Percentiles rank a stretch among this genome's conserved stretches.
These are phyloP conservation scores for Mycena olivaceomarginata DNA, from an alignment of 768 basidiomycete species.

Conservation along the genomic window DNA sequence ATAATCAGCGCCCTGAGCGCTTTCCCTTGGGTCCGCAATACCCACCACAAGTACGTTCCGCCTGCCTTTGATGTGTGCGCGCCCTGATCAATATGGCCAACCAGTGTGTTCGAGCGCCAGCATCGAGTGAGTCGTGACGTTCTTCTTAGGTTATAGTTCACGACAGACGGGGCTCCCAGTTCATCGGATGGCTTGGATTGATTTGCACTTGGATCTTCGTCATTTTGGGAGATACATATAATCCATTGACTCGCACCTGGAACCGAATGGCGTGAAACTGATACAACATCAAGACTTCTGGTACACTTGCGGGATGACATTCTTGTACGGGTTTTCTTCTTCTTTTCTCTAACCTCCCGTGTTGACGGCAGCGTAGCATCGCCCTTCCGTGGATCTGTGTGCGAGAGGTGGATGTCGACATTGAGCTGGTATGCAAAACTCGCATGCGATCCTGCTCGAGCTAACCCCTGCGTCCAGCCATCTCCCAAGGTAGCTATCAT, in stretches of 20 bases:
- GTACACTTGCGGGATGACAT: constrained; percentile 84
- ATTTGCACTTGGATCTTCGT: constrained; percentile 70
- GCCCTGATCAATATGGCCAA: constrained; percentile 22
- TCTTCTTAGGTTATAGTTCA: background rate
- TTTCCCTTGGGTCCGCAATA: constrained; percentile 88
- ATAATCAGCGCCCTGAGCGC: constrained; percentile 78
- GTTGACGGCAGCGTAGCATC: constrained; percentile 64
- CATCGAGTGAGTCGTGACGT: constrained; percentile 66
- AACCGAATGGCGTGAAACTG: constrained; percentile 71
- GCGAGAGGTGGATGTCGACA: constrained; percentile 82
- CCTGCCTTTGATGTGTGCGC: background rate
- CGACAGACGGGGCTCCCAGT: constrained; percentile 48
- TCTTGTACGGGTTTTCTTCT: constrained; percentile 69
- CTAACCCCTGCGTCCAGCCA: constrained; percentile 65
- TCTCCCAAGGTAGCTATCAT: constrained; percentile 88
- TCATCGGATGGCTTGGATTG: constrained; percentile 84
- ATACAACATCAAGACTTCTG: constrained; percentile 86
- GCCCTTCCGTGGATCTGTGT: constrained; percentile 86
- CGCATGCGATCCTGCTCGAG: background rate
- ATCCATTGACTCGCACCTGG: constrained; percentile 74
- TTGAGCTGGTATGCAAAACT: constrained; percentile 76
- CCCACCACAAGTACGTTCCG: constrained; percentile 82
- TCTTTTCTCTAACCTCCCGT: constrained; percentile 7
- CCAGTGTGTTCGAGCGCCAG: constrained; percentile 87
- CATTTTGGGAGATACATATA: constrained; percentile 79